Conservation (phyloP, 805 yeast species). For the Metschnikowia chrysomelidarum region DNA sequence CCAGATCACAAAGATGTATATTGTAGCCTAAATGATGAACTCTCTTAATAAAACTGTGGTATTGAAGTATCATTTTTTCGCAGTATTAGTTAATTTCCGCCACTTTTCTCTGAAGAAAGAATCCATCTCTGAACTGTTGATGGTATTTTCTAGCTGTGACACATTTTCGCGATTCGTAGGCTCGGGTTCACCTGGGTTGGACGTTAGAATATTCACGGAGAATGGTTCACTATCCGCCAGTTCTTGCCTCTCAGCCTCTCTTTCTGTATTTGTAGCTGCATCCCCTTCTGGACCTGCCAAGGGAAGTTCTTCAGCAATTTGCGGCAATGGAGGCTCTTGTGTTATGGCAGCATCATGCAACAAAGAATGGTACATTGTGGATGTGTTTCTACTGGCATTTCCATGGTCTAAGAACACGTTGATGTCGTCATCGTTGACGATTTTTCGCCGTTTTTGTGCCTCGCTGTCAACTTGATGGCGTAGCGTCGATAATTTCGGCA, state of each 20-base stretch:
- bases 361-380: slow-evolving; percentile 34
- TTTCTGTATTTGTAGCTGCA: too few relatives aligned
- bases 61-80: slow-evolving; percentile 8
- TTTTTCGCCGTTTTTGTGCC: slow-evolving; percentile 1
- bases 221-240: too few relatives aligned
- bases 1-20: too few relatives aligned
- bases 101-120: slow-evolving; percentile 13
- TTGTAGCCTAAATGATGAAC: too few relatives aligned
- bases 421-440: slow-evolving; percentile 20
- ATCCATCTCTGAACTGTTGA: slow-evolving; percentile 15
- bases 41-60: too few relatives aligned
- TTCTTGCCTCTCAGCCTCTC: too few relatives aligned
- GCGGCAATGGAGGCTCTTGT: too few relatives aligned
- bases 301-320: slow-evolving; percentile 31
- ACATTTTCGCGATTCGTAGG: neutral
- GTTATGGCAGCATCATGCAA: slow-evolving; percentile 14
- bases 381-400: slow-evolving; percentile 15
- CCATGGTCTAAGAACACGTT: slow-evolving; percentile 35
- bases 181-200: neutral
- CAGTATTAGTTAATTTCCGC: slow-evolving; percentile 7
- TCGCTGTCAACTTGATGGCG: neutral
- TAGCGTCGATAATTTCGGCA: slow-evolving; percentile 13
- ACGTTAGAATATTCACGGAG: too few relatives aligned
- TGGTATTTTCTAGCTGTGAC: slow-evolving; percentile 5
- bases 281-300: too few relatives aligned